Evolutionary conservation across 179 eudicot genomes (phyloP), one percentile per base, ranked within the genome.

Genomic region (Silene coronaria): DNA sequence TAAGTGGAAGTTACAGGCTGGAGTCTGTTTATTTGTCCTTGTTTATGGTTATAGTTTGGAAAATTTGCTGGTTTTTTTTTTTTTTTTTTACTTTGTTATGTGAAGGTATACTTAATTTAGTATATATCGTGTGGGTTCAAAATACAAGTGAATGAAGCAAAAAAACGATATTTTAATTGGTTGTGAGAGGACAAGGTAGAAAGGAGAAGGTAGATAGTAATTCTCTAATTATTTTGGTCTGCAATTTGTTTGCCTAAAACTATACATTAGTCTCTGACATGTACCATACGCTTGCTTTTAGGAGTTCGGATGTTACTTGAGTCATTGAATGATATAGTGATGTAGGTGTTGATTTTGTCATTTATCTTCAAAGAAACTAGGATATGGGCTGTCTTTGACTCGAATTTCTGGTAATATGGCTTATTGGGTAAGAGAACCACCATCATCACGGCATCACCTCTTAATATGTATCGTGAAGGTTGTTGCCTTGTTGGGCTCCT

Each of bases 311-410:
- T 67, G 71, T 67, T 67, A 32, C 71, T 34, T 67, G 21, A 67
- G 19, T 38, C 16, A 4, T 45, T 38, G 9, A 21, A 34, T 22
- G 16, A 0, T 26, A 38, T 38, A 34, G 53, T 27, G 67, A 63
- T 63, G 67, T 63, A 26, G 67, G 67, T 27, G 19, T 27, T 63
- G 14, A 61, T 26, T 63, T 63, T 63, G 67, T 26, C 67, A 63
- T 24, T 62, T 26, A 63, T 63, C 19, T 27, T 63, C 21, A 63
- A 26, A 27, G n/a, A 63, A 4, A 27, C 16, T 3, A 30, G 2
- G 6, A 26, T 10, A 23, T 11, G 16, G 16, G 67, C 0, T 63
- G 30, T 26, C 28, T 3, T 26, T 63, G 36, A 19, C 71, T 34
- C 19, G 26, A 19, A 19, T 2, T 66, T 36, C 4, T 45, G 58